These are phyloP conservation scores for Hansenula sp. DNA, from an alignment of 1,139 yeast genomes.

Conservation along the genomic window DNA sequence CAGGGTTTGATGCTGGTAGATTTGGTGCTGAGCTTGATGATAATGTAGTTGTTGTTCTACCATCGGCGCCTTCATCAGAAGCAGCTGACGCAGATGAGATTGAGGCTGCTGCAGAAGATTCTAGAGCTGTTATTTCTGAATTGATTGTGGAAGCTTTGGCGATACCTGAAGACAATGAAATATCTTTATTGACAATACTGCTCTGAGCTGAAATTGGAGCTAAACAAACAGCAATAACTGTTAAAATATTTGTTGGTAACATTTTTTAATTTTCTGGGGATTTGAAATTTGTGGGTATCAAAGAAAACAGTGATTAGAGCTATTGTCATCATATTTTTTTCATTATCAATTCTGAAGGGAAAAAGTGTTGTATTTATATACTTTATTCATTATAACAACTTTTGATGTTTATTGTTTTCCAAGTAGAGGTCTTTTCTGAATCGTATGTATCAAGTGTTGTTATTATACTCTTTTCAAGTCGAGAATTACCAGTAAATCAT, in stretches of 20 bases:
- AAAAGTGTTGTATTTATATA: no score
- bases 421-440: no score
- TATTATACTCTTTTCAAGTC: no score
- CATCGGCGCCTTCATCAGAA: background rate
- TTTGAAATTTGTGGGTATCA: no score
- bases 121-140: background rate
- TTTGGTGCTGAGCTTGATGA: background rate
- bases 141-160: constrained; percentile 1
- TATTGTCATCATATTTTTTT: no score
- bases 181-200: background rate
- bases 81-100: background rate
- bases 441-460: no score
- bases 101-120: background rate
- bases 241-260: background rate
- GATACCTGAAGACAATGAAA: background rate
- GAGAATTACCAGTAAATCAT: no score
- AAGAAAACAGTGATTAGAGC: background rate
- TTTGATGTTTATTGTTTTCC: no score
- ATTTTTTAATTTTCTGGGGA: no score
- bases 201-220: background rate
- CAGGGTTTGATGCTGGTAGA: background rate
- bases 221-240: background rate
- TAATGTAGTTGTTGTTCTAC: background rate
- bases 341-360: no score
- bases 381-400: no score